Percentiles rank a stretch among this genome's conserved stretches.
These are phyloP conservation scores for Leccinum imitatum DNA, from an alignment of 768 basidiomycete species.

Conservation along the genomic window DNA sequence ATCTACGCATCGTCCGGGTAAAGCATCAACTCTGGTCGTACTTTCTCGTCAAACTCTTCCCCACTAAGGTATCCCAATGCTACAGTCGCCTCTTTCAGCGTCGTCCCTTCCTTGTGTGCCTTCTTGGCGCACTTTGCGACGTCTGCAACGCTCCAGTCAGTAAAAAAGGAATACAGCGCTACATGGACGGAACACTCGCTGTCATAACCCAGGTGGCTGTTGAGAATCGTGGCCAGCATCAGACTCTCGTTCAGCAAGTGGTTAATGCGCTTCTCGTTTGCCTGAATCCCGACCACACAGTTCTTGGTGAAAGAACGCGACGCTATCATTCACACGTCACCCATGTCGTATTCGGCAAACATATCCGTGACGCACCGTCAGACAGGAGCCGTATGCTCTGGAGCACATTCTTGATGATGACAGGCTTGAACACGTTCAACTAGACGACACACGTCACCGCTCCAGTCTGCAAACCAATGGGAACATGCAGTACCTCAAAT, in stretches of 20 bases:
- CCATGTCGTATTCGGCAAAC: background rate
- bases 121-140: conserved; percentile 99
- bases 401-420: conserved; percentile 96
- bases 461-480: conserved; percentile 3
- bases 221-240: conserved; percentile 97
- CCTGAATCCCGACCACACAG: conserved; percentile 94
- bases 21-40: conserved; percentile 89
- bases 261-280: conserved; percentile 92
- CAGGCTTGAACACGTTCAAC: conserved; percentile 99
- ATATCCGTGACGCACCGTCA: conserved; percentile 60
- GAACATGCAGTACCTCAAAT: conserved; percentile 72
- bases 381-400: conserved; percentile 92
- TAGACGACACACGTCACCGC: conserved; percentile 31
- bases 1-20: conserved; percentile 56
- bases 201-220: conserved; percentile 95
- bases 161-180: background rate
- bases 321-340: conserved; percentile 40
- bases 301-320: conserved; percentile 95
- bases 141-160: conserved; percentile 49
- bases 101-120: conserved; percentile 98
- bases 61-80: conserved; percentile 79
- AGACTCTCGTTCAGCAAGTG: conserved; percentile 90
- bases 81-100: conserved; percentile 93
- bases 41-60: conserved; percentile 94
- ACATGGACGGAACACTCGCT: conserved; percentile 56